These are phyloP conservation scores for Blastocystis sp. DNA, from an alignment of 352 stramenopile genomes.

Conservation along the genomic window DNA sequence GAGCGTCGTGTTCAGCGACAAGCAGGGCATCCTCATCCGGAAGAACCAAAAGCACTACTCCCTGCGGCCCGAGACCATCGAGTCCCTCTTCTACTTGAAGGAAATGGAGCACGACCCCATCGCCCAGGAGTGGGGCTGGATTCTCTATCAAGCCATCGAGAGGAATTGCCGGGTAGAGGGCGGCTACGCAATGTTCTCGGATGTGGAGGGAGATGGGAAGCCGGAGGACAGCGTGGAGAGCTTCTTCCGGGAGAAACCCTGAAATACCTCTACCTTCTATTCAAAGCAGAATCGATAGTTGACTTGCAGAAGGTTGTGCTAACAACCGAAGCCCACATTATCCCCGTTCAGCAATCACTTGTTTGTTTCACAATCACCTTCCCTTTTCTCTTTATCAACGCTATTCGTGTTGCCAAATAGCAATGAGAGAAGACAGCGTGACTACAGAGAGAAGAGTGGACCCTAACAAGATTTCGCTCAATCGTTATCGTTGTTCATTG, in stretches of 20 bases:
- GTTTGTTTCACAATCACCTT: constrained; percentile 27
- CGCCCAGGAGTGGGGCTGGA: constrained; percentile 76
- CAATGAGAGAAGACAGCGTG: not conserved
- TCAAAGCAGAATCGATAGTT: constrained; percentile 29
- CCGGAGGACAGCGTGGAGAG: constrained; percentile 25
- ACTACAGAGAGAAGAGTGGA: constrained; percentile 32
- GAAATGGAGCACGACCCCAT: constrained; percentile 63
- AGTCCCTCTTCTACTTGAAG: constrained; percentile 81
- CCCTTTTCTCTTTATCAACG: not conserved
- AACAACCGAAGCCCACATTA: constrained; percentile 63
- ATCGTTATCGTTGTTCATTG: constrained; percentile 1
- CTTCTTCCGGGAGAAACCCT: constrained; percentile 56
- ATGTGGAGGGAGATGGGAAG: constrained; percentile 54
- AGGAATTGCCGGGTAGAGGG: constrained; percentile 76
- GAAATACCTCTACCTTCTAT: constrained; percentile 66
- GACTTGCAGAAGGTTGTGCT: constrained; percentile 67
- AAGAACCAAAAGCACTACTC: constrained; percentile 73
- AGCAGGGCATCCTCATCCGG: constrained; percentile 73
- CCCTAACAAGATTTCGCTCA: constrained; percentile 40
- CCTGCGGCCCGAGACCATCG: constrained; percentile 80
- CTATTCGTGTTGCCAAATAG: not conserved
- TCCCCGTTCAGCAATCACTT: constrained; percentile 32
- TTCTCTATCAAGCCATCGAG: constrained; percentile 81
- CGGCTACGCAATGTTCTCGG: constrained; percentile 74
- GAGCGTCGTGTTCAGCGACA: constrained; percentile 70